Evolutionary conservation across 2,329 filamentous ascomycete genomes (phyloP).

Genomic region (Cladosporium sp.): DNA sequence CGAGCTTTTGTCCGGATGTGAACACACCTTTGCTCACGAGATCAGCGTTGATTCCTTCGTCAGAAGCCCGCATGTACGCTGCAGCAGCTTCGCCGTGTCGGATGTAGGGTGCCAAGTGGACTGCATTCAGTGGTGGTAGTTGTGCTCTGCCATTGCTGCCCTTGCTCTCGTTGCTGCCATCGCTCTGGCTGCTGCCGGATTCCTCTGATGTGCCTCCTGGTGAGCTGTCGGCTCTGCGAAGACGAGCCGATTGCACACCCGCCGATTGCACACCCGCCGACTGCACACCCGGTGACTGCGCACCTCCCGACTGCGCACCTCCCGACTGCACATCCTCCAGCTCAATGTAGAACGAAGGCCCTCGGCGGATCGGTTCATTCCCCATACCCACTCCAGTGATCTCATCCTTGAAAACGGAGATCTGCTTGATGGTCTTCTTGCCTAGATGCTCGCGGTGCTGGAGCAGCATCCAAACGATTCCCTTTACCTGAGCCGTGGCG

Average conservation of each 20-base stretch:
- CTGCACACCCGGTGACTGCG: too few species aligned
- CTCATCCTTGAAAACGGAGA: neutral
- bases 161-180: too few species aligned
- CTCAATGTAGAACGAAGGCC: neutral
- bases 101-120: neutral
- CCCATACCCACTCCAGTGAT: neutral
- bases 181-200: too few species aligned
- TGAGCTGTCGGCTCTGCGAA: too few species aligned
- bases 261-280: neutral
- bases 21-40: neutral
- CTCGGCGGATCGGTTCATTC: neutral
- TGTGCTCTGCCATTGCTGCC: too few species aligned
- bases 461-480: slow-evolving; percentile 2
- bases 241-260: neutral
- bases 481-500: neutral
- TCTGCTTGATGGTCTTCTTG: neutral
- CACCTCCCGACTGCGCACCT: neutral
- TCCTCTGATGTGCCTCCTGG: too few species aligned
- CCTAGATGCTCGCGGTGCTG: neutral
- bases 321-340: neutral
- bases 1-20: neutral
- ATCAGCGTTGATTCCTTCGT: neutral
- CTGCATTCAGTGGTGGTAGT: neutral
- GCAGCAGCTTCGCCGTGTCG: neutral
- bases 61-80: neutral